Percentiles rank a stretch among this genome's conserved stretches.
phyloP scores from a whole-genome alignment of 352 stramenopile species.

The Phytophthora idaei region DNA sequence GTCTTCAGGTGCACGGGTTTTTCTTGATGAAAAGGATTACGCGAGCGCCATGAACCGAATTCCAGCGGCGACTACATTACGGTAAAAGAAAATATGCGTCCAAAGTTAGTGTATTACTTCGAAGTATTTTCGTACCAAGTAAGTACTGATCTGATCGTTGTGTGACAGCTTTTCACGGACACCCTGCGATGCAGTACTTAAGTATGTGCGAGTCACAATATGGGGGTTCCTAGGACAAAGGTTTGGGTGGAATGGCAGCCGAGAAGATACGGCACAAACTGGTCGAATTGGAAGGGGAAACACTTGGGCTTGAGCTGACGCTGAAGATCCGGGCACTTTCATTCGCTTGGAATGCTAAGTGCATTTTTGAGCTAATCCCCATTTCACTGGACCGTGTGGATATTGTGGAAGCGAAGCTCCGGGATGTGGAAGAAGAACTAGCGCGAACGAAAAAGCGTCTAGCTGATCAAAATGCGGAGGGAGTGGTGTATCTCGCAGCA shows the following conservation, averaged over 20 bases:
- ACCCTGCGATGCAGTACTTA: neutral
- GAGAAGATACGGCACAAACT: neutral
- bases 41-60: neutral
- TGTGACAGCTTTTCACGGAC: neutral
- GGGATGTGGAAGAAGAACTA: neutral
- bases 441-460: neutral
- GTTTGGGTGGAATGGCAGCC: neutral
- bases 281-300: neutral
- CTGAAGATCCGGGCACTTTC: neutral
- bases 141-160: neutral
- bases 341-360: neutral
- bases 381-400: neutral
- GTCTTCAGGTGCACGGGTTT: neutral
- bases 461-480: neutral
- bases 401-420: neutral
- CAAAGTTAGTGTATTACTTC: too few species aligned
- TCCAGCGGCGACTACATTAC: neutral
- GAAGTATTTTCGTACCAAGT: neutral
- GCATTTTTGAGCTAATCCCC: neutral
- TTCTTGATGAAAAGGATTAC: neutral
- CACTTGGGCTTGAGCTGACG: neutral
- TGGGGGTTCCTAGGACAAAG: neutral
- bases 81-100: neutral
- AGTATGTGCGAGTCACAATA: neutral
- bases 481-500: neutral